Base-by-base conservation (phyloP, 2,329 filamentous ascomycete genomes). In the Aspergillus chevalieri region DNA sequence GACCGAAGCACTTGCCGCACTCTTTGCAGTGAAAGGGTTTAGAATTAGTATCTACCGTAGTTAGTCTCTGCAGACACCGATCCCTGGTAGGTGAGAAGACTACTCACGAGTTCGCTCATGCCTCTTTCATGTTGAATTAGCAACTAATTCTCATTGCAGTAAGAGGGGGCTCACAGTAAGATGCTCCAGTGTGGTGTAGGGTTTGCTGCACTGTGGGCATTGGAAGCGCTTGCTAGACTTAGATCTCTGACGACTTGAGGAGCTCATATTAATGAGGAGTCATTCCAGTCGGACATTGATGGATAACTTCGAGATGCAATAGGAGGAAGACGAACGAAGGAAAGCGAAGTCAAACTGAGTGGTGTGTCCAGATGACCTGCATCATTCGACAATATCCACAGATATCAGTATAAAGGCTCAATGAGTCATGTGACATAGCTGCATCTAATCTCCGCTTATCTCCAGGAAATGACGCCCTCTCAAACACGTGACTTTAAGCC, bases 101-200 rank as follows among this genome's bases (percentile, higher is more conserved):
- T 41, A 43, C 24, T 28, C 24, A 56, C 51, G 51, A 5, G 51
- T 56, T 38, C 53, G 46, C 44, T 56, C 44, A 46, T 53, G 53
- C 45, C 53, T 50, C 53, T 55, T 34, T 36, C n/a, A 38, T 38
- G 14, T 7, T 17, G 14, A 38, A 38, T 38, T 38, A 38, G 34
- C n/a, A 2, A 38, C 34, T 1, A 41, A n/a, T 4, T 3, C 34
- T 30, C 15, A 21, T 17, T 39, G n/a, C 14, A 9, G 3, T 8
- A 15, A 17, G 6, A 38, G 19, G 21, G 22, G 28, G 52, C 51
- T 26, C 47, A 58, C 53, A 14, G 46, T 55, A 7, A 59, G 46
- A 44, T 59, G 57, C 24, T 58, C 57, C 10, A 52, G 38, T 44
- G 56, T 59, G 7, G 57, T 55, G 26, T 59, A 59, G n/a, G 24